A percentile compares a stretch with the other conserved stretches of the same genome.
These are phyloP conservation scores for Asterella californica DNA, from an alignment of 225 moss, liverwort and hornwort genomes.

Conservation along the genomic window DNA sequence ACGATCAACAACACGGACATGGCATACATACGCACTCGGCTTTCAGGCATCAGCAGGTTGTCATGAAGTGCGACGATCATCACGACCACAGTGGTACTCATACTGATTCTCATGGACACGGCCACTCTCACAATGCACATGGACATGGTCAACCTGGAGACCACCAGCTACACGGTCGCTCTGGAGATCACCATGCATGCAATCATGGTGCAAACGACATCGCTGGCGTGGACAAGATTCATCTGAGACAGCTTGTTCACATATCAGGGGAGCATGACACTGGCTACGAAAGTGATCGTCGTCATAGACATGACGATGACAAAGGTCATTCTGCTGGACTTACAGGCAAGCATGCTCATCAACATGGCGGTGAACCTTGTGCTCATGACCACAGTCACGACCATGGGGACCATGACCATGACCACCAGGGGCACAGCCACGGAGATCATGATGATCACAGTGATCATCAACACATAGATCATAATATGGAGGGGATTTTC, in stretches of 20 bases:
- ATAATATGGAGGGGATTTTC: slow-evolving; percentile 94
- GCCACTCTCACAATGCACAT: slow-evolving; percentile 9
- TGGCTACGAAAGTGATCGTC: not conserved
- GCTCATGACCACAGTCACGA: slow-evolving; percentile 30
- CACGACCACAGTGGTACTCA: slow-evolving; percentile 23
- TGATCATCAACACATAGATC: slow-evolving; percentile 75
- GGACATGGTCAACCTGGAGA: slow-evolving; percentile 8
- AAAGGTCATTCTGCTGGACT: not conserved
- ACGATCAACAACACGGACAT: slow-evolving; percentile 19
- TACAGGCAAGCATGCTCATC: slow-evolving; percentile 20
- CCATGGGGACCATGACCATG: slow-evolving; percentile 24
- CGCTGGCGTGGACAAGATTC: slow-evolving; percentile 1
- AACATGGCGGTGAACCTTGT: slow-evolving; percentile 27
- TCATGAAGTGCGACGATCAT: slow-evolving; percentile 16
- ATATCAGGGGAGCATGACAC: slow-evolving; percentile 28
- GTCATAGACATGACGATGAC: slow-evolving; percentile 32
- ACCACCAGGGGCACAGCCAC: slow-evolving; percentile 28
- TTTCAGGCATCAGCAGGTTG: slow-evolving; percentile 15
- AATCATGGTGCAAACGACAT: slow-evolving; percentile 3
- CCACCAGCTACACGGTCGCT: slow-evolving; percentile 25
- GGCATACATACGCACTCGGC: slow-evolving; percentile 1
- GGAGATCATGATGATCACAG: slow-evolving; percentile 41
- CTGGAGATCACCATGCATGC: slow-evolving; percentile 22
- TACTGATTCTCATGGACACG: slow-evolving; percentile 20
- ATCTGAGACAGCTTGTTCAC: slow-evolving; percentile 6